Evolutionary conservation across 225 moss, liverwort and hornwort genomes (phyloP), one percentile per base, ranked within the genome.

Genomic region (Sphagnum contortum): DNA sequence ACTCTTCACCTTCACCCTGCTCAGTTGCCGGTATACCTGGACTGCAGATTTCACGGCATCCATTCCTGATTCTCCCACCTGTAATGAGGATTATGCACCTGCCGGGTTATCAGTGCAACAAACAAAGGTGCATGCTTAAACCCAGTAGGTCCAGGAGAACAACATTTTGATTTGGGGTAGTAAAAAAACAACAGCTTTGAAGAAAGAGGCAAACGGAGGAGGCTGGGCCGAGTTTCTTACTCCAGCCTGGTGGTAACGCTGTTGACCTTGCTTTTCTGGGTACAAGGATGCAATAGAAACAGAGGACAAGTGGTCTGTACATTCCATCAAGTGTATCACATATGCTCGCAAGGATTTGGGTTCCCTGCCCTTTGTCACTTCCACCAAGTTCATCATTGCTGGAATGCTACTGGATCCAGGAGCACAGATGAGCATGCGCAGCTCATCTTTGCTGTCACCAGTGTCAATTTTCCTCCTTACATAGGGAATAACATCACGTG

Each of bases 341-440:
- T 68, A 79, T 54, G 83, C 79, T 74, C 71, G 68, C 64, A 81
- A 61, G 1, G 68, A 66, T 49, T 74, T 82, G 29, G 56, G 5
- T 4, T 69, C 62, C 63, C 61, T 77, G 4, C 88, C 88, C 72
- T 77, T 74, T 4, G 75, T 78, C 55, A 83, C 73, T 59, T 81
- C 77, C 12, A 85, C 59, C 56, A 92, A 67, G 66, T 81, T 80
- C 45, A 80, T 75, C 84, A 89, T 85, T 59, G 80, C 73, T 47
- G 75, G 71, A 51, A 79, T 56, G 48, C 85, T 75, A 68, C 74
- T 71, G 44, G 79, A 71, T 4, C 89, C 83, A 69, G 71, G 63
- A 44, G 83, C 70, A 55, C 91, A 92, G 8, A 89, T 72, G 61
- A 92, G 70, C 77, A 87, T 52, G 6, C 89, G 83, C 3, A 92